Evolutionary conservation across 176 grass and related monocot species (phyloP).

Genomic region (Metroxylon sagu): DNA sequence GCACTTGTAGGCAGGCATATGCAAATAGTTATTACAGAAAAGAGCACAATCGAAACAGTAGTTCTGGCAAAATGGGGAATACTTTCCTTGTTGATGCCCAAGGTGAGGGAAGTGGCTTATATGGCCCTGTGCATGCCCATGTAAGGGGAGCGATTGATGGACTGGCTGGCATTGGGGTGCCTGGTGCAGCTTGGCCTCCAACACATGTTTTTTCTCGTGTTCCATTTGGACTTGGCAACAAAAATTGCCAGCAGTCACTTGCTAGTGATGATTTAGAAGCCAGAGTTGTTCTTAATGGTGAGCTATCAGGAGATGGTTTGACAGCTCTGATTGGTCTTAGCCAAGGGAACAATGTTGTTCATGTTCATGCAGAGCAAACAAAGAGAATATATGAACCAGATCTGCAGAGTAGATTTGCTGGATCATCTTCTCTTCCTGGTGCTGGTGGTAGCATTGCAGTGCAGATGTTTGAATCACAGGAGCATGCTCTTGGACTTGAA

Average conservation of each 20-base stretch:
- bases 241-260: constrained; percentile 64
- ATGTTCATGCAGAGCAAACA: constrained; percentile 20
- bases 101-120: constrained; percentile 57
- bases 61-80: constrained; percentile 54
- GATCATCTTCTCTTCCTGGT: constrained; percentile 50
- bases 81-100: constrained; percentile 69
- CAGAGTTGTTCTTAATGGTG: constrained; percentile 71
- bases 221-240: constrained; percentile 71
- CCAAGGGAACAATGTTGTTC: constrained; percentile 43
- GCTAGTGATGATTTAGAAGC: constrained; percentile 74
- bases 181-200: constrained; percentile 74
- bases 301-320: constrained; percentile 75
- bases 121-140: constrained; percentile 67
- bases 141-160: constrained; percentile 89
- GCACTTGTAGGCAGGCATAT: constrained; percentile 92
- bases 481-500: constrained; percentile 46
- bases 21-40: constrained; percentile 56
- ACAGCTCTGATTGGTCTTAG: constrained; percentile 87
- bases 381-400: constrained; percentile 52
- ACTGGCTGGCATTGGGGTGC: constrained; percentile 78
- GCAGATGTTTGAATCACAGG: constrained; percentile 66
- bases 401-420: constrained; percentile 34
- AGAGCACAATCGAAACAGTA: constrained; percentile 67
- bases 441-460: constrained; percentile 46
- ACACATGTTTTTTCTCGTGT: constrained; percentile 96